Evolutionary conservation across 169 alveolate species (phyloP).

Genomic region (Cystoisospora suis): DNA sequence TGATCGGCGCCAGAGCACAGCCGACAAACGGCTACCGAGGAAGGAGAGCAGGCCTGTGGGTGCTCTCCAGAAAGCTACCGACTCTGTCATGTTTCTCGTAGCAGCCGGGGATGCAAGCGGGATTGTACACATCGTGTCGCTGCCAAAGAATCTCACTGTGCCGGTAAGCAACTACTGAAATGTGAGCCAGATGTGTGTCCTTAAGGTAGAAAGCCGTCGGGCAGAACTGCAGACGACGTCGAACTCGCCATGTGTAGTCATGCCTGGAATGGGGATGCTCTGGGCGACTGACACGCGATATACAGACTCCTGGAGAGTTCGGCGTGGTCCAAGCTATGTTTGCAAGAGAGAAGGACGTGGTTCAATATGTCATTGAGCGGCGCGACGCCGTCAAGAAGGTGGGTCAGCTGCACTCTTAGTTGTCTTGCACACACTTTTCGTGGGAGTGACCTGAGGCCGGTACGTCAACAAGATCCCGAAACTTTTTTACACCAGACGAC

Average conservation of each 20-base stretch:
- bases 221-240: not conserved
- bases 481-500: too few relatives aligned
- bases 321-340: not conserved
- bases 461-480: too few relatives aligned
- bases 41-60: not conserved
- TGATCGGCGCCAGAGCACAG: not conserved
- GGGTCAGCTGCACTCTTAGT: not conserved
- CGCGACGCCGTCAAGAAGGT: not conserved
- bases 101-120: conserved; percentile 24
- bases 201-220: not conserved
- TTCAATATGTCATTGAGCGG: not conserved
- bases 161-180: not conserved
- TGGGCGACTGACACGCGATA: not conserved
- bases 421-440: not conserved
- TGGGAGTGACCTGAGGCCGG: not conserved
- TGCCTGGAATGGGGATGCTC: not conserved
- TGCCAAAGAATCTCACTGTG: not conserved
- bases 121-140: not conserved
- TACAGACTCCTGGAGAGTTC: not conserved
- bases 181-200: not conserved
- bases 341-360: not conserved
- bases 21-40: not conserved
- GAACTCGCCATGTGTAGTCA: not conserved
- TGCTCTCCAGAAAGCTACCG: not conserved
- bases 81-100: not conserved